Evolutionary conservation across 1,284 basidiomycete genomes (phyloP).

Genomic region (Inonotus obliquus): DNA sequence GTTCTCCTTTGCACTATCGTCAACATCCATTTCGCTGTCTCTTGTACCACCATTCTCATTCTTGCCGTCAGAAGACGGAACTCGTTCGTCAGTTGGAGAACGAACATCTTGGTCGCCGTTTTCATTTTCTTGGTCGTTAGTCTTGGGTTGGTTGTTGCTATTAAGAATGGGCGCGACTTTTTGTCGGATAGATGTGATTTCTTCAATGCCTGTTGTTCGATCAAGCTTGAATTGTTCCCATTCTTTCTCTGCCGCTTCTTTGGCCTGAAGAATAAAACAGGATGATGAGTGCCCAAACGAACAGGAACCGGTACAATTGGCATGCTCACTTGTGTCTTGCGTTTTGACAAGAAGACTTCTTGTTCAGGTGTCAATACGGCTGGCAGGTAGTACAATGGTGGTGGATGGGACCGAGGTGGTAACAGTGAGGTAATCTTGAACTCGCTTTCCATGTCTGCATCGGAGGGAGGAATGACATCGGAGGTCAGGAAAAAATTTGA

Average conservation of each 20-base stretch:
- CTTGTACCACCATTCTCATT: neutral
- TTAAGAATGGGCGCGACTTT: conserved; percentile 47
- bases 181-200: conserved; percentile 56
- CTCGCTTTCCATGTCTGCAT: conserved; percentile 14
- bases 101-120: conserved; percentile 10
- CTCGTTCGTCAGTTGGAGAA: neutral
- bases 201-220: conserved; percentile 51
- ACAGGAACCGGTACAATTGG: neutral
- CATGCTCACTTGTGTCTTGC: conserved; percentile 54
- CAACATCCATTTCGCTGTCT: conserved; percentile 38
- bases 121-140: conserved; percentile 23
- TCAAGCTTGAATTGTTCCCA: conserved; percentile 61
- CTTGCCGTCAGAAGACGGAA: neutral
- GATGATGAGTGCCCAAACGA: neutral
- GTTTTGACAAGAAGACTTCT: conserved; percentile 56
- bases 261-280: conserved; percentile 38
- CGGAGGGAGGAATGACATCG: conserved; percentile 47
- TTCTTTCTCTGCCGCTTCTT: conserved; percentile 60
- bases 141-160: conserved; percentile 19
- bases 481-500: conserved; percentile 73
- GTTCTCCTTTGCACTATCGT: conserved; percentile 34
- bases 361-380: conserved; percentile 63
- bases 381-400: conserved; percentile 74
- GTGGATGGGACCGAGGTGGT: conserved; percentile 59
- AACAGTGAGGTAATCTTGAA: conserved; percentile 10